Conservation (phyloP, 495 filamentous ascomycete species). For the Lophium mytilinum region DNA sequence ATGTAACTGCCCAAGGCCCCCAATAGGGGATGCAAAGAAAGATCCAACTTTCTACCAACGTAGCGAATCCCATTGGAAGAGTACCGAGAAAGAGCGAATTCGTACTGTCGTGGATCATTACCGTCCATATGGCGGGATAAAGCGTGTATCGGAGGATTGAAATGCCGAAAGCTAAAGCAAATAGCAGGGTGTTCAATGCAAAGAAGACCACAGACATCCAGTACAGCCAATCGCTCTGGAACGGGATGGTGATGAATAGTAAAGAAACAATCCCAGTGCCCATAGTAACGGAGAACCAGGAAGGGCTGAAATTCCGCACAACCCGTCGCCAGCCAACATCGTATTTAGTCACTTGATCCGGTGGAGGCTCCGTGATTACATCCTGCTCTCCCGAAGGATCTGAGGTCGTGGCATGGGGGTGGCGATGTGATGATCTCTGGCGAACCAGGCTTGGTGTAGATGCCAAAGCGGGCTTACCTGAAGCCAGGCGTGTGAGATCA, state of each 20-base stretch:
- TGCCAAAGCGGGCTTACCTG: too few relatives aligned
- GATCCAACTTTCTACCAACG: slow-evolving; percentile 50
- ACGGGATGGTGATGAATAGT: slow-evolving; percentile 30
- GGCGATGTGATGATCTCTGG: background rate
- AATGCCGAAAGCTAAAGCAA: slow-evolving; percentile 38
- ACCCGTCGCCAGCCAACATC: slow-evolving; percentile 31
- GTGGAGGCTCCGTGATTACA: background rate
- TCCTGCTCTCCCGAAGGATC: slow-evolving; percentile 6
- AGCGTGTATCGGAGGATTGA: slow-evolving; percentile 49
- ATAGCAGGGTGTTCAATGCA: slow-evolving; percentile 34
- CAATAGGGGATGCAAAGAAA: slow-evolving; percentile 49
- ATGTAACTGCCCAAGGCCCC: slow-evolving; percentile 40
- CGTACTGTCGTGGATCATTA: slow-evolving; percentile 49
- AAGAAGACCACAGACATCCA: slow-evolving; percentile 33
- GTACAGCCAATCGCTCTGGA: slow-evolving; percentile 27
- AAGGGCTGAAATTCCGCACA: slow-evolving; percentile 31
- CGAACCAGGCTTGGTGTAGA: too few relatives aligned
- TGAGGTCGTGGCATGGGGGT: slow-evolving; percentile 1
- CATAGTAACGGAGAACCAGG: slow-evolving; percentile 35
- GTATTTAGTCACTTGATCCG: slow-evolving; percentile 16
- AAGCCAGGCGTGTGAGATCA: too few relatives aligned
- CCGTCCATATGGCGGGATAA: slow-evolving; percentile 51
- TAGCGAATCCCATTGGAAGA: slow-evolving; percentile 57
- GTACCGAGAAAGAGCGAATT: slow-evolving; percentile 57
- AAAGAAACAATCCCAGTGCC: slow-evolving; percentile 33